Conservation (phyloP, 768 basidiomycete species). For the Termitomyces bulborhizus region DNA sequence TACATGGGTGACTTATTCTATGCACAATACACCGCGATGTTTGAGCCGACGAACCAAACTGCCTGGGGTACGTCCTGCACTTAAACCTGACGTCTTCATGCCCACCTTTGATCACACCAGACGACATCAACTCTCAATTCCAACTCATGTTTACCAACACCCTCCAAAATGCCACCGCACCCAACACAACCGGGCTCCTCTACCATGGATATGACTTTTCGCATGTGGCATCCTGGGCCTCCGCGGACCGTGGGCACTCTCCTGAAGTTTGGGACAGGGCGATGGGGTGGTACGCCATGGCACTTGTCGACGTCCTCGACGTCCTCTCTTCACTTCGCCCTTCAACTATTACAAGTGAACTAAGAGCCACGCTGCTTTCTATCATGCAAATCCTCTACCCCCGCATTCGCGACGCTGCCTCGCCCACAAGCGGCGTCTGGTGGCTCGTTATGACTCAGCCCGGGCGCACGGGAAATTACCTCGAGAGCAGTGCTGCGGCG, state of each 20-base stretch:
- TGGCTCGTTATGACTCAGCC: conserved; percentile 46
- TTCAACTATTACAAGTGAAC: neutral
- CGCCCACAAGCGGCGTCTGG: conserved; percentile 34
- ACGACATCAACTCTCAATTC: conserved; percentile 36
- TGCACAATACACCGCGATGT: conserved; percentile 30
- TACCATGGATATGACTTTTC: conserved; percentile 46
- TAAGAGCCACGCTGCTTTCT: conserved; percentile 20
- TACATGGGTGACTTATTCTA: conserved; percentile 44
- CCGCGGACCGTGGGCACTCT: conserved; percentile 37
- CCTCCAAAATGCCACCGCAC: conserved; percentile 27
- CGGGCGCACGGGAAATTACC: conserved; percentile 37
- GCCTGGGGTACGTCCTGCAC: conserved; percentile 28
- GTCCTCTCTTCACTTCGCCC: conserved; percentile 30
- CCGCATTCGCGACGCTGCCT: conserved; percentile 29
- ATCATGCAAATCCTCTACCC: conserved; percentile 31
- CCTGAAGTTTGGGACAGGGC: conserved; percentile 45
- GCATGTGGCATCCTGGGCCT: conserved; percentile 36
- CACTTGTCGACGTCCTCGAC: conserved; percentile 38
- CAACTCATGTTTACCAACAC: conserved; percentile 38
- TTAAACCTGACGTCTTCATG: neutral
- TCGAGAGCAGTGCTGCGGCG: conserved; percentile 39
- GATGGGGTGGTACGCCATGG: conserved; percentile 43
- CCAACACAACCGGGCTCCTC: conserved; percentile 35
- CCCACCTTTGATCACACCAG: conserved; percentile 10
- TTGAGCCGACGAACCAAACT: conserved; percentile 28